Evolutionary conservation across 108 stramenopile species (phyloP).

Genomic region (Skeletonema costatum): DNA sequence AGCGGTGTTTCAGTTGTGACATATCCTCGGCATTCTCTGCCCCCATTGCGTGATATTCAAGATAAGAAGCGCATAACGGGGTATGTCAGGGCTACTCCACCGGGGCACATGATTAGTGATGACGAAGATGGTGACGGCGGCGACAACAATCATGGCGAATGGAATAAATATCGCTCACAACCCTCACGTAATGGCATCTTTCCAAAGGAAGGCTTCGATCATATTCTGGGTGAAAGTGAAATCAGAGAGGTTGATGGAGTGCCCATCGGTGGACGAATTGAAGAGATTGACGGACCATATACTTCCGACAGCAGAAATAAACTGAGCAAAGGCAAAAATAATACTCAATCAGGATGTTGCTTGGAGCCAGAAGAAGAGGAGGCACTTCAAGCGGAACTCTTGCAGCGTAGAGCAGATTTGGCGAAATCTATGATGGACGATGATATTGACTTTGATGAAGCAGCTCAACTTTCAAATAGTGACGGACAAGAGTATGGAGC

Average conservation of each 20-base stretch:
- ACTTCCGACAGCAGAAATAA: slow-evolving; percentile 12
- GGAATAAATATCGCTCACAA: slow-evolving; percentile 22
- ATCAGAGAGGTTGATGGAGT: slow-evolving; percentile 54
- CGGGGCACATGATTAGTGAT: slow-evolving; percentile 21
- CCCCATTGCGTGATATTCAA: background rate
- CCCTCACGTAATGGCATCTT: slow-evolving; percentile 17
- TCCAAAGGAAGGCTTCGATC: slow-evolving; percentile 75
- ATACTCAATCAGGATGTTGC: background rate
- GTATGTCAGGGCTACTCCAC: slow-evolving; percentile 42
- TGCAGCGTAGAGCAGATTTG: slow-evolving; percentile 23
- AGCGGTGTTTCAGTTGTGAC: slow-evolving; percentile 7
- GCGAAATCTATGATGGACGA: background rate
- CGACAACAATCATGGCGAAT: background rate
- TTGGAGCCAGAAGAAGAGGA: slow-evolving; percentile 51
- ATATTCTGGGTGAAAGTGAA: slow-evolving; percentile 64
- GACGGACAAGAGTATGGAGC: slow-evolving; percentile 72
- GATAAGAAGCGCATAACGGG: slow-evolving; percentile 7
- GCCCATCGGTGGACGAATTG: slow-evolving; percentile 28
- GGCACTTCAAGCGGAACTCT: slow-evolving; percentile 48
- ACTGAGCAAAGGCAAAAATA: background rate
- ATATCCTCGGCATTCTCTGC: slow-evolving; percentile 20
- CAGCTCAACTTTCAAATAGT: background rate
- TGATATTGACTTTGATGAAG: background rate
- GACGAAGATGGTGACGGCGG: background rate
- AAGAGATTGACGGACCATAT: slow-evolving; percentile 26